Percentiles rank a stretch among this genome's conserved stretches.
Conservation (phyloP, 768 basidiomycete species). For the Russula abietina region DNA sequence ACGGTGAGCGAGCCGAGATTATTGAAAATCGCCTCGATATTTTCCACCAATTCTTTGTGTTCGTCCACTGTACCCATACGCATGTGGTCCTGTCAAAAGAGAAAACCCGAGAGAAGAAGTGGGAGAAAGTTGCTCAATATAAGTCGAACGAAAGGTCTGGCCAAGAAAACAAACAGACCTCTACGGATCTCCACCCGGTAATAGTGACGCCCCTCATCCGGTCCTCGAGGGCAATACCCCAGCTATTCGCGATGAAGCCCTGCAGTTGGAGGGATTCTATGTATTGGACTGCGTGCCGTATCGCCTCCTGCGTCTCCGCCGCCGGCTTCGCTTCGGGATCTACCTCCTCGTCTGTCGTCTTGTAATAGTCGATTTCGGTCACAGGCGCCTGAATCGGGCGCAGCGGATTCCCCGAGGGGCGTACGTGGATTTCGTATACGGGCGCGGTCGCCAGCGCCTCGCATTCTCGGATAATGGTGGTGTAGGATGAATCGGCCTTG, state of each 20-base stretch:
- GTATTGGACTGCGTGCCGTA: not conserved
- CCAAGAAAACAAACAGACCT: not conserved
- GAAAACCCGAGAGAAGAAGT: not conserved
- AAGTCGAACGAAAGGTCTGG: not conserved
- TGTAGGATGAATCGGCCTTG: not conserved
- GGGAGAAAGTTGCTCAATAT: too few relatives aligned
- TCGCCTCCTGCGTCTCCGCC: not conserved
- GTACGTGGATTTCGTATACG: not conserved
- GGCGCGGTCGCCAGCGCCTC: not conserved
- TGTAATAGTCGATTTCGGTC: not conserved
- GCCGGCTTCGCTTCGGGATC: not conserved
- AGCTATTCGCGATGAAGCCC: not conserved
- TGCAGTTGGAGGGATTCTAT: not conserved
- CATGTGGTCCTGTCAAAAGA: constrained; percentile 8
- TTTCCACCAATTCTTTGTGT: not conserved
- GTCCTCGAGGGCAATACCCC: not conserved
- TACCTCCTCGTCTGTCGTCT: not conserved
- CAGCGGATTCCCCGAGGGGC: not conserved
- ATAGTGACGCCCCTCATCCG: not conserved
- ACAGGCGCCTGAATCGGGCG: not conserved
- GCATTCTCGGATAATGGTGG: not conserved
- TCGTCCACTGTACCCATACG: constrained; percentile 1
- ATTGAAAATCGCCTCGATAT: constrained; percentile 1
- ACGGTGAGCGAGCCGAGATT: not conserved
- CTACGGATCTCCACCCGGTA: constrained; percentile 1